These are phyloP conservation scores for Sarcomyxa edulis DNA, from an alignment of 768 basidiomycete genomes.

Conservation along the genomic window DNA sequence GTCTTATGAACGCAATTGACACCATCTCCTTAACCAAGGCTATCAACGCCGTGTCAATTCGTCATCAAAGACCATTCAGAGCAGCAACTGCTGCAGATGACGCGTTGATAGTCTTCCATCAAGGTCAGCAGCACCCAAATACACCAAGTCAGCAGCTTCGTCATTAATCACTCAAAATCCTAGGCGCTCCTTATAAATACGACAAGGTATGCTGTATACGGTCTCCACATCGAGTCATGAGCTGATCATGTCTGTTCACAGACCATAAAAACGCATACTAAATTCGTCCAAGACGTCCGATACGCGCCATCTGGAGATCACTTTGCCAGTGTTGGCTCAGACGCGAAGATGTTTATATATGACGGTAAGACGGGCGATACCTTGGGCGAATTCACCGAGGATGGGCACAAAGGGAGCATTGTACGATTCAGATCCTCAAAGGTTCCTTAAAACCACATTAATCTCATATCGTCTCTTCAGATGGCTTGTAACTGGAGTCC, in stretches of 20 bases:
- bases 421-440: constrained; percentile 32
- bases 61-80: constrained; percentile 85
- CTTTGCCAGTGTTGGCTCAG: constrained; percentile 87
- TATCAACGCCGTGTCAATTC: constrained; percentile 85
- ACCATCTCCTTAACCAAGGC: constrained; percentile 31
- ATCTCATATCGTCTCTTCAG: constrained; percentile 28
- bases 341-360: constrained; percentile 83
- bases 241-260: no score
- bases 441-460: background rate
- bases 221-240: background rate
- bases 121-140: constrained; percentile 37
- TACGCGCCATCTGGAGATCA: constrained; percentile 77
- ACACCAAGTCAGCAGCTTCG: background rate
- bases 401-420: constrained; percentile 68
- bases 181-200: constrained; percentile 85
- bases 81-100: constrained; percentile 90
- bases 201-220: constrained; percentile 49
- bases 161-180: constrained; percentile 1
- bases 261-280: constrained; percentile 85
- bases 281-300: constrained; percentile 88
- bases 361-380: constrained; percentile 88
- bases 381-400: constrained; percentile 60
- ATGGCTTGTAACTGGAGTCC: constrained; percentile 79
- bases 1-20: background rate
- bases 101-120: constrained; percentile 73